Base-by-base conservation (phyloP, 352 stramenopile species). In the Globisporangium emineosum region DNA sequence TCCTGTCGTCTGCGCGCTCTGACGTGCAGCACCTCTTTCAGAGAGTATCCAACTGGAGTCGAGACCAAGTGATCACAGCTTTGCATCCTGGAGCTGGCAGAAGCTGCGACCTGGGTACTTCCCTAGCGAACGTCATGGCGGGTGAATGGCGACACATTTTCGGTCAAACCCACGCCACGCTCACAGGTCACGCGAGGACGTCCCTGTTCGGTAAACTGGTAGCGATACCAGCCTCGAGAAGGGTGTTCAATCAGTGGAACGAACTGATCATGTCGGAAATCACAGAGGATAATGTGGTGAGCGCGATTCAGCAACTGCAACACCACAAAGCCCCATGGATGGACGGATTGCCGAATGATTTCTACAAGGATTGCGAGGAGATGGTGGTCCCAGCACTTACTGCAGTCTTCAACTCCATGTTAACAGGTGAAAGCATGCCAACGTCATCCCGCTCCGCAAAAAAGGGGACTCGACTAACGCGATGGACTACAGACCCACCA, bases 401-500 rank as follows among this genome's bases (percentile, higher is more conserved):
- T 1, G 5, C 17, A 19, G 5, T 59, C 3, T 59, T 49, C 30
- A 59, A 59, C 33, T 1, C 32, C 13, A 49, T 59, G 8, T 5
- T 59, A 1, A 19, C 3, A 25, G 53, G 53, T 15, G 32, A 1
- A 5, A 17, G 21, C 0, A 59, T 19, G 57, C 69, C 8, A 15
- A 50, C 1, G 62, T 76, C 21, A 57, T 72, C 0, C 70, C 67
- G 8, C 32, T 77, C 1, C 60, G 62, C 1, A 77, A 77, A 32
- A 54, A 50, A 0, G 70, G 67, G 1, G 59, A 74, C 32, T 63
- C 64, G 0, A 27, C 37, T 1, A 55, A 70, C 13, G 27, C 57
- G 1, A 65, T 70, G 23, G 57, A 75, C 30, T 75, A 75, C 35
- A 3, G 71, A 0, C 67, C 71, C 1, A 75, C 72, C 15, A 51